Base-by-base conservation (phyloP, 2,329 filamentous ascomycete genomes). In the Colletotrichum agaves region DNA sequence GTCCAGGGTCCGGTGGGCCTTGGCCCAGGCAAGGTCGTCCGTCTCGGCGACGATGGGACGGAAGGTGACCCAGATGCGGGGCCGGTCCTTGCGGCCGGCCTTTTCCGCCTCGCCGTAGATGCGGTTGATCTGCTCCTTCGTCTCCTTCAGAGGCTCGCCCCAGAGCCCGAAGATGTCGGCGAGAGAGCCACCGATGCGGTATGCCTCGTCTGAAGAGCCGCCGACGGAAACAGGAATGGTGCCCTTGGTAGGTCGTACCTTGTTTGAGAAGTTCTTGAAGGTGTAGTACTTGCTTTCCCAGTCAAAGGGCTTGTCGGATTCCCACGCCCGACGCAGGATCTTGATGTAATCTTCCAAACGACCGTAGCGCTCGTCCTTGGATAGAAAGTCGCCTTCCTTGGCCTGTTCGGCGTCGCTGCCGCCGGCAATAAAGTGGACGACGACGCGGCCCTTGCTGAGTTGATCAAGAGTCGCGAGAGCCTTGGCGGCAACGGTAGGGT, bases 61-160 rank as follows among this genome's bases (percentile, higher is more conserved):
- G 82, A 89, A 89, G 0, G 87, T 89, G 1, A 90, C 87, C 87
- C 87, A 90, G 72, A 90, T 89, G 4, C 85, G 78, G 6, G 87
- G 87, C 0, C 83, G 77, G 69, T 89, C 87, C 13, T 76, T 57
- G 2, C 87, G 82, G 0, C 87, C 87, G 2, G 87, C 87, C 70
- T 84, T 84, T n/a, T 80, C 84, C 0, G 87, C 84, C 71, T 86
- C 87, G 3, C 82, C 85, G 69, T 88, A 88, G 73, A 90, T 85
- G 19, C 83, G 82, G 69, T 88, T 85, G 70, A 90, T 88, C 74
- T 90, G 87, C 72, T 89, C 80, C 75, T 86, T 87, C 0, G 87
- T 89, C 73, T 90, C 87, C 76, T 88, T 88, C 2, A 89, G 78
- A 1, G 87, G 87, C 72, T 90, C 87, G 11, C 87, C 87, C 87